A percentile compares a stretch with the other conserved stretches of the same genome.
phyloP scores from a whole-genome alignment of 495 filamentous ascomycete species.

The Tuber melanosporum region DNA sequence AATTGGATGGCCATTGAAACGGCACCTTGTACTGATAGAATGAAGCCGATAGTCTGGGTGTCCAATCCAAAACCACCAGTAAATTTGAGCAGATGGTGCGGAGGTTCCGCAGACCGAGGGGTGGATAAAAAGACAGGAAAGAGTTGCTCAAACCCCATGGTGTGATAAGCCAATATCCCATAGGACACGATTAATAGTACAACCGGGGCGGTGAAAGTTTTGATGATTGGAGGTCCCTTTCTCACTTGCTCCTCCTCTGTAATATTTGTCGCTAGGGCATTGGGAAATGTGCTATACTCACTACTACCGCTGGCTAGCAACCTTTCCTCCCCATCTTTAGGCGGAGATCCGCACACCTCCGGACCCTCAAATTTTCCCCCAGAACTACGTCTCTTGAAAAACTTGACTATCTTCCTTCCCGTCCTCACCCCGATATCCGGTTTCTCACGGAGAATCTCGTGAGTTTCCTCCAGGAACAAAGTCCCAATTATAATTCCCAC shows the following conservation, averaged over 20 bases:
- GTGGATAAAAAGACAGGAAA: slow-evolving; percentile 89
- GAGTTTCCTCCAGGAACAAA: slow-evolving; percentile 92
- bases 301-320: slow-evolving; percentile 11
- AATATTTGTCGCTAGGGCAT: not conserved
- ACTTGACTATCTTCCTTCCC: slow-evolving; percentile 64
- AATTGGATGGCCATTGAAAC: slow-evolving; percentile 80
- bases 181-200: slow-evolving; percentile 77
- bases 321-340: slow-evolving; percentile 35
- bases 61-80: slow-evolving; percentile 75
- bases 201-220: slow-evolving; percentile 73
- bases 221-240: slow-evolving; percentile 41
- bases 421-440: slow-evolving; percentile 69
- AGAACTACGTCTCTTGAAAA: slow-evolving; percentile 44
- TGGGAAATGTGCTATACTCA: slow-evolving; percentile 22
- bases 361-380: slow-evolving; percentile 52
- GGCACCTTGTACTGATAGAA: slow-evolving; percentile 82
- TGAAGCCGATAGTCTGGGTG: slow-evolving; percentile 74
- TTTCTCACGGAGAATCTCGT: slow-evolving; percentile 69
- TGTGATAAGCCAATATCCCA: slow-evolving; percentile 90
- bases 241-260: slow-evolving; percentile 30
- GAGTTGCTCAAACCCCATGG: slow-evolving; percentile 88
- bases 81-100: slow-evolving; percentile 66
- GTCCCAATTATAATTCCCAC: slow-evolving; percentile 75
- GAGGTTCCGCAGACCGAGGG: slow-evolving; percentile 47
- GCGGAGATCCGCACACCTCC: slow-evolving; percentile 37